phyloP scores from a whole-genome alignment of 768 basidiomycete species.

The Tubosaeta brunneosetosa region DNA sequence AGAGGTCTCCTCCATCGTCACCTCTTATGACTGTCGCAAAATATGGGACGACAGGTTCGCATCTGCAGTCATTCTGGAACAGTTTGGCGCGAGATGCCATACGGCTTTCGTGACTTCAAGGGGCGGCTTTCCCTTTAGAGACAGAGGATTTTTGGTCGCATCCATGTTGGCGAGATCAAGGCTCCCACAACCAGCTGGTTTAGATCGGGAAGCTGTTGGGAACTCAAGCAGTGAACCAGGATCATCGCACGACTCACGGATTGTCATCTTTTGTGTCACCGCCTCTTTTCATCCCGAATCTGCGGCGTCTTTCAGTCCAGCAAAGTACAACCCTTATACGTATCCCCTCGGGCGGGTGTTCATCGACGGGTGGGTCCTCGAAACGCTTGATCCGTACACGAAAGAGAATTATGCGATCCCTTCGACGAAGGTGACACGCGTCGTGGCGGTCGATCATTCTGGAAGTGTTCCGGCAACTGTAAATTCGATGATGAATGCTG shows the following conservation, averaged over 20 bases:
- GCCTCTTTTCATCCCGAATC: conserved; percentile 76
- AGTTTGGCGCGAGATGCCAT: conserved; percentile 68
- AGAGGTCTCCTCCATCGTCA: conserved; percentile 74
- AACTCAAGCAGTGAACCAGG: conserved; percentile 23
- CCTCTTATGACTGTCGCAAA: conserved; percentile 65
- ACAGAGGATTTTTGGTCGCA: conserved; percentile 80
- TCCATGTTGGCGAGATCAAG: conserved; percentile 64
- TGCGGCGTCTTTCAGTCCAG: conserved; percentile 46
- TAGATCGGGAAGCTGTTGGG: conserved; percentile 37
- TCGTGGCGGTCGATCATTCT: conserved; percentile 82
- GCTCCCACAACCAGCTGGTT: conserved; percentile 31
- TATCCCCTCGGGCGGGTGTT: conserved; percentile 79
- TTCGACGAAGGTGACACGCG: conserved; percentile 80
- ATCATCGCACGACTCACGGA: conserved; percentile 40
- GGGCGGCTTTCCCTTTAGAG: conserved; percentile 85
- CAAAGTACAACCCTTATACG: conserved; percentile 70
- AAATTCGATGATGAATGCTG: conserved; percentile 80
- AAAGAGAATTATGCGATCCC: conserved; percentile 93
- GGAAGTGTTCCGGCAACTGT: conserved; percentile 81
- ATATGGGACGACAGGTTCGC: conserved; percentile 88
- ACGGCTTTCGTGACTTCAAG: conserved; percentile 72
- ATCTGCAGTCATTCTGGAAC: conserved; percentile 62
- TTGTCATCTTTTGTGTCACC: conserved; percentile 77
- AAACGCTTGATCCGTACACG: conserved; percentile 94
- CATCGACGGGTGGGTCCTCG: conserved; percentile 92